Evolutionary conservation across 1,284 basidiomycete species (phyloP).

Genomic region (Porodaedalea pini): DNA sequence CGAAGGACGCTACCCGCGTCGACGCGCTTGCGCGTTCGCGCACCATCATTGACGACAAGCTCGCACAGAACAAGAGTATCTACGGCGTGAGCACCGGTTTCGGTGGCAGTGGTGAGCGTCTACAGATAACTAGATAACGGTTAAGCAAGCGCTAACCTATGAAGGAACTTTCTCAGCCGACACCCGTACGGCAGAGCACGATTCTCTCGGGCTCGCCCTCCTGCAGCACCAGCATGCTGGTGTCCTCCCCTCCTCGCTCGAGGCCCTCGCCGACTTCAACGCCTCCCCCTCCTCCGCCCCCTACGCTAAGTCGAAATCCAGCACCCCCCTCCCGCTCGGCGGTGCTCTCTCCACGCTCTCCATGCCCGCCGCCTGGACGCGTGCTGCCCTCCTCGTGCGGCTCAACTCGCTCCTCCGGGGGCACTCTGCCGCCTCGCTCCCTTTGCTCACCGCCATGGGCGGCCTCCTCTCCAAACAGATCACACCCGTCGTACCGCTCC

Average conservation of each 20-base stretch:
- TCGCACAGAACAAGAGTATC: slow-evolving; percentile 64
- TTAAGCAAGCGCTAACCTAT: no score
- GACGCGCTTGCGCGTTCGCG: slow-evolving; percentile 56
- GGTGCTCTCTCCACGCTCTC: slow-evolving; percentile 65
- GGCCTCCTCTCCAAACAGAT: slow-evolving; percentile 70
- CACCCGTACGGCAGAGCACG: slow-evolving; percentile 67
- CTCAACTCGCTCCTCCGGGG: slow-evolving; percentile 87
- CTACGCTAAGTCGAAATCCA: slow-evolving; percentile 14
- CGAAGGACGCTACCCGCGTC: slow-evolving; percentile 31
- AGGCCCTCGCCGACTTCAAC: slow-evolving; percentile 10
- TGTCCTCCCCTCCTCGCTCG: slow-evolving; percentile 51
- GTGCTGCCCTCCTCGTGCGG: slow-evolving; percentile 81
- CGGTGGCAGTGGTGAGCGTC: slow-evolving; percentile 62
- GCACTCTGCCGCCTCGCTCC: slow-evolving; percentile 82
- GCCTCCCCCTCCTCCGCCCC: slow-evolving; percentile 44
- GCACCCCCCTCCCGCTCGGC: slow-evolving; percentile 52
- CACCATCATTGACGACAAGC: slow-evolving; percentile 59
- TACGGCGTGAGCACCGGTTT: slow-evolving; percentile 85
- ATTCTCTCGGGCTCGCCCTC: slow-evolving; percentile 70
- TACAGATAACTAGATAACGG: no score
- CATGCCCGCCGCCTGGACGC: slow-evolving; percentile 91
- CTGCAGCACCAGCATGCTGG: slow-evolving; percentile 79
- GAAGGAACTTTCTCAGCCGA: slow-evolving; percentile 55
- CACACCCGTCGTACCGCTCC: slow-evolving; percentile 79
- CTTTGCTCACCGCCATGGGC: slow-evolving; percentile 77